Conservation (phyloP, 148 eudicot species). For the Dysphania ambrosioides region DNA sequence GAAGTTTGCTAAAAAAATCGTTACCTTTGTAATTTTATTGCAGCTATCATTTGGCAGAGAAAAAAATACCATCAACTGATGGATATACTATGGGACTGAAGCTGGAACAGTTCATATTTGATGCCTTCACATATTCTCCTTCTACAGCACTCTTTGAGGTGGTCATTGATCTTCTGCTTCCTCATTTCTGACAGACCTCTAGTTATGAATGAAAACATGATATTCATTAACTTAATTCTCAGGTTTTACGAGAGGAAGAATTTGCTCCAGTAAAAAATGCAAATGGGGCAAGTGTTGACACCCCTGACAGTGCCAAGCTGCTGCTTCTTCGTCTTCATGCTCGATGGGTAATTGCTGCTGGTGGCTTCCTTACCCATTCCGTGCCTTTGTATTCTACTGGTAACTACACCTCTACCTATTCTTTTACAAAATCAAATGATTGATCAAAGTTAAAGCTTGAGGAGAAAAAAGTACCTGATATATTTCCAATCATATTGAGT, state of each 20-base stretch:
- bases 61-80: slow-evolving; percentile 78
- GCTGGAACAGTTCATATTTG: slow-evolving; percentile 89
- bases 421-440: neutral
- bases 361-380: slow-evolving; percentile 95
- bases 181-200: neutral
- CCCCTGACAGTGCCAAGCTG: slow-evolving; percentile 91
- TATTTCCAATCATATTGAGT: too few species aligned
- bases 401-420: slow-evolving; percentile 24
- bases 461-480: neutral
- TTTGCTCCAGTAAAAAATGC: slow-evolving; percentile 98
- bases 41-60: slow-evolving; percentile 98
- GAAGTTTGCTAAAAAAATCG: neutral
- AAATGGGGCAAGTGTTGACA: slow-evolving; percentile 86
- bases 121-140: slow-evolving; percentile 91
- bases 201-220: neutral
- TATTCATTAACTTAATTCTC: neutral
- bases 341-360: slow-evolving; percentile 99
- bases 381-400: slow-evolving; percentile 93
- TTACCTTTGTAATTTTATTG: slow-evolving; percentile 16
- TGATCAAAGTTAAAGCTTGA: too few species aligned
- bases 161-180: slow-evolving; percentile 13
- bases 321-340: slow-evolving; percentile 89
- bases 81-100: slow-evolving; percentile 75
- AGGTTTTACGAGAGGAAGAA: slow-evolving; percentile 97
- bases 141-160: slow-evolving; percentile 96